Evolutionary conservation across 2,329 filamentous ascomycete genomes (phyloP).

Genomic region (Penicillium sp.): DNA sequence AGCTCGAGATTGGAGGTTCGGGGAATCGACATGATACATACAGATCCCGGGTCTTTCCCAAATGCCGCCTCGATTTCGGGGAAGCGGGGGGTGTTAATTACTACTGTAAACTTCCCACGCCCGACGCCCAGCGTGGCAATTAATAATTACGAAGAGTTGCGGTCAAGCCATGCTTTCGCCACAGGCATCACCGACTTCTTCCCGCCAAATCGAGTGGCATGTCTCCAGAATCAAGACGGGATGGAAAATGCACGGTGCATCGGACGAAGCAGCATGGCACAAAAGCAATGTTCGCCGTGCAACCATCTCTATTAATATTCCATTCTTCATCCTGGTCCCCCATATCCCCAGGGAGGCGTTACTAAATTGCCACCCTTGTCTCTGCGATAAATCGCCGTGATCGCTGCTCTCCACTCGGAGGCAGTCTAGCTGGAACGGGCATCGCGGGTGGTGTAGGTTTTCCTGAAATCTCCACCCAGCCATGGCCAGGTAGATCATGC

Average conservation of each 20-base stretch:
- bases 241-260: neutral
- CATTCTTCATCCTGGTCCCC: neutral
- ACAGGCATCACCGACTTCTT: slow-evolving; percentile 7
- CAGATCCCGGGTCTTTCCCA: neutral
- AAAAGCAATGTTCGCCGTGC: slow-evolving; percentile 4
- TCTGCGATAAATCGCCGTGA: neutral
- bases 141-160: slow-evolving; percentile 9
- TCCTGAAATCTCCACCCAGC: neutral
- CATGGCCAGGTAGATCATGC: slow-evolving; percentile 14
- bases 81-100: neutral
- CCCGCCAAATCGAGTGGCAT: neutral
- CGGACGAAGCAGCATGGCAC: slow-evolving; percentile 5
- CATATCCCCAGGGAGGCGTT: neutral
- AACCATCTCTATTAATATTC: slow-evolving; percentile 5
- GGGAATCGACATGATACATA: neutral
- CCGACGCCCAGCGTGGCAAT: slow-evolving; percentile 20
- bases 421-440: neutral
- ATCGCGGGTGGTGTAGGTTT: slow-evolving; percentile 3
- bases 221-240: neutral
- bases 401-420: neutral
- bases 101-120: neutral
- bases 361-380: neutral
- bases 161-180: slow-evolving; percentile 19
- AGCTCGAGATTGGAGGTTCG: neutral
- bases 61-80: neutral